These are phyloP conservation scores for Fraxinus dipetala DNA, from an alignment of 305 asterid species.

Conservation along the genomic window DNA sequence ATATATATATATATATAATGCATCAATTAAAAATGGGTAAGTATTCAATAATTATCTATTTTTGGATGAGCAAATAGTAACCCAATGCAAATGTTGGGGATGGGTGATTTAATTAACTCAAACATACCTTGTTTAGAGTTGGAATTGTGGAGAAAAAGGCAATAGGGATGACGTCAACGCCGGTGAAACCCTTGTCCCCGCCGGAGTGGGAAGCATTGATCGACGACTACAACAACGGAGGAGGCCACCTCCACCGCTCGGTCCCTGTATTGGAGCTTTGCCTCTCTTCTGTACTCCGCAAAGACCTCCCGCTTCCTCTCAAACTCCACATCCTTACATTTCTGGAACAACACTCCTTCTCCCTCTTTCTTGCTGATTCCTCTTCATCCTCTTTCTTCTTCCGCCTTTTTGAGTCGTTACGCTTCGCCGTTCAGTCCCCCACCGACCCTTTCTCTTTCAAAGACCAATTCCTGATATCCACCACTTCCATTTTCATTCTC, in stretches of 20 bases:
- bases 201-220: constrained; percentile 81
- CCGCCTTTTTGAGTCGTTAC: constrained; percentile 65
- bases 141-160: not conserved
- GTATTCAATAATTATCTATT: no score
- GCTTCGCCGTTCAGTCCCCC: constrained; percentile 67
- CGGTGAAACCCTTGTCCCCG: constrained; percentile 53
- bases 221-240: constrained; percentile 74
- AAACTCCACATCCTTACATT: constrained; percentile 67
- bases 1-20: no score
- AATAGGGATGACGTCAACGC: constrained; percentile 2
- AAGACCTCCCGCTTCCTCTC: constrained; percentile 56
- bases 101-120: no score
- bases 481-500: constrained; percentile 57
- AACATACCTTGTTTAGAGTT: not conserved
- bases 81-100: no score
- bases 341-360: constrained; percentile 52
- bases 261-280: constrained; percentile 52
- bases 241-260: constrained; percentile 46
- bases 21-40: no score
- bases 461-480: constrained; percentile 71
- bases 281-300: constrained; percentile 64
- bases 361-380: constrained; percentile 22
- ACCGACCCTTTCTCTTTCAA: constrained; percentile 57
- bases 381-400: constrained; percentile 28
- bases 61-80: no score